Base-by-base conservation (phyloP, 2,329 filamentous ascomycete species). In the Colletotrichum lindemuthianum region DNA sequence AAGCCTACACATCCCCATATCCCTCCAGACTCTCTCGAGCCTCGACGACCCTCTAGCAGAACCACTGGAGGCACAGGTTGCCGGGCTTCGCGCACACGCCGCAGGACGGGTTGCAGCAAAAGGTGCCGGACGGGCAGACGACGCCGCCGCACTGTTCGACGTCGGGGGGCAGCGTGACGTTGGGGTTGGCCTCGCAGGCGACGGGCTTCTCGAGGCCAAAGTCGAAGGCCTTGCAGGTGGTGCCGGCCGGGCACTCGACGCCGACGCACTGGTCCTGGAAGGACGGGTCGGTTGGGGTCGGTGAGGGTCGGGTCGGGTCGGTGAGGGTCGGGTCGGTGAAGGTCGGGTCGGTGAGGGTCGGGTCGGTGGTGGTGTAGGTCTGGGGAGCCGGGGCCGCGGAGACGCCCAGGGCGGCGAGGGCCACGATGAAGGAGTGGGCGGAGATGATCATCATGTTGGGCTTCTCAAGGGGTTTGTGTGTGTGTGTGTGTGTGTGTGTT, bases 81-180 rank as follows among this genome's bases (percentile, higher is more conserved):
- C 52, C 65, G 6, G 68, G 68, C 34, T 45, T 44, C 2, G 51
- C 48, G 43, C 68, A 69, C 16, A 66, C 65, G 8, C 68, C 68
- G 43, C 68, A 69, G 10, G 56, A 16, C 34, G 65, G 50, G 48
- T 70, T 70, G 45, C 68, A 70, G 48, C 68, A 75, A 6, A 33
- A 49, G 13, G 61, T 65, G 68, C 72, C 51, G 50, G 55, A 8
- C 56, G 70, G 34, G 49, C 63, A 66, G 37, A 64, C 37, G 33
- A 64, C 54, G 8, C 24, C 32, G 39, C 63, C 63, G 7, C 63
- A 66, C 6, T 45, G 55, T 34, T 52, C n/a, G 6, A 36, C 32
- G 8, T 49, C 51, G 12, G 52, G 39, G 6, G 63, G 15, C 2
- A 65, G 40, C 5, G 63, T 61, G n/a, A 51, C 63, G 40, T 57